A percentile compares a stretch with the other conserved stretches of the same genome.
phyloP scores from a whole-genome alignment of 1,284 basidiomycete species.

The Melampsora americana region DNA sequence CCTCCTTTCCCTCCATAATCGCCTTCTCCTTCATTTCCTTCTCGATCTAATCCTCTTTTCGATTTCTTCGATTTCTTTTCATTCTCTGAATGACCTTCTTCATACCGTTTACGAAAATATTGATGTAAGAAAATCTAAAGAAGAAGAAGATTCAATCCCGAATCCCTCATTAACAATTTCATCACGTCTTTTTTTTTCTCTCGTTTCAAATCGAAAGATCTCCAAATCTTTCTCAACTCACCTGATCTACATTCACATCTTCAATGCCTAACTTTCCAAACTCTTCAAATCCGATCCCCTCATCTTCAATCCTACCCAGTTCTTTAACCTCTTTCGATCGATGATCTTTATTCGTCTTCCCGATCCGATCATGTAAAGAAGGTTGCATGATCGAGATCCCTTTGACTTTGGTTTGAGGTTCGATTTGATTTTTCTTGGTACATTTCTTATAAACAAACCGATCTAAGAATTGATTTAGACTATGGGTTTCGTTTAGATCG shows the following conservation, averaged over 20 bases:
- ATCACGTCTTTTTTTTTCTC: too few relatives aligned
- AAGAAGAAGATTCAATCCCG: constrained; percentile 63
- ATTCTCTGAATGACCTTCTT: constrained; percentile 49
- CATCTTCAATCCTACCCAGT: constrained; percentile 69
- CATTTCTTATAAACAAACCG: constrained; percentile 90
- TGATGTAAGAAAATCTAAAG: constrained; percentile 56
- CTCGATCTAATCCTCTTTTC: constrained; percentile 43
- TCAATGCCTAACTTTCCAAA: constrained; percentile 78
- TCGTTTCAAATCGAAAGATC: too few relatives aligned
- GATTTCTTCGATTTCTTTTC: constrained; percentile 50
- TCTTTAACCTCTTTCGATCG: constrained; percentile 55
- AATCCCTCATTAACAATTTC: too few relatives aligned
- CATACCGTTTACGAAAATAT: constrained; percentile 56
- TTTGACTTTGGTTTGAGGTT: constrained; percentile 59
- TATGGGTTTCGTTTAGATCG: constrained; percentile 81
- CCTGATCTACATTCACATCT: constrained; percentile 61
- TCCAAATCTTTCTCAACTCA: constrained; percentile 4
- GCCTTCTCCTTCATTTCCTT: constrained; percentile 56
- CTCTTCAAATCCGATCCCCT: constrained; percentile 63
- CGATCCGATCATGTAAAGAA: constrained; percentile 60
- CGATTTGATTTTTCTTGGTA: constrained; percentile 64
- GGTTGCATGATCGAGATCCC: constrained; percentile 94
- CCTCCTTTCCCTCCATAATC: constrained; percentile 52
- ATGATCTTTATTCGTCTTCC: constrained; percentile 57
- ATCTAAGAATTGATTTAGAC: constrained; percentile 86